phyloP scores from a whole-genome alignment of 192 early-diverging fungal genomes.

The Podila horticola region DNA sequence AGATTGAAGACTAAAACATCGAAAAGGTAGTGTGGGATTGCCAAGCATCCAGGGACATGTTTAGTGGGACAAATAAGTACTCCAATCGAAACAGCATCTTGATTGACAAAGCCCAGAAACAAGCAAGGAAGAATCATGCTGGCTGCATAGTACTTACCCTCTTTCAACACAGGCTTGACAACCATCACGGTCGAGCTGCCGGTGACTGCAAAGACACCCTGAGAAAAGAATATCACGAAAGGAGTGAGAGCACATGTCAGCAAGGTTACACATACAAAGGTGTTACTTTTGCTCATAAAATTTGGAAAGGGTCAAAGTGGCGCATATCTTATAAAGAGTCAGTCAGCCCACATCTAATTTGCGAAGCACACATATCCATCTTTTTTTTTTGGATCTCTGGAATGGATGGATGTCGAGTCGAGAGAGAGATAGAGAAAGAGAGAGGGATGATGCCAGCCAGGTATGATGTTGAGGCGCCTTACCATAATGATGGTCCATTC shows the following conservation, averaged over 20 bases:
- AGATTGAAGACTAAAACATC: conserved; percentile 18
- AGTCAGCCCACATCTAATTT: too few species aligned
- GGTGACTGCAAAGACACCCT: conserved; percentile 54
- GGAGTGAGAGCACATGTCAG: conserved; percentile 1
- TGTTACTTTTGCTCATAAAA: too few species aligned
- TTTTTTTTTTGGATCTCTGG: too few species aligned
- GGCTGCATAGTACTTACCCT: conserved; percentile 6
- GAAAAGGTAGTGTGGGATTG: background rate
- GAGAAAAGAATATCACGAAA: background rate
- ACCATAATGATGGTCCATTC: conserved; percentile 49
- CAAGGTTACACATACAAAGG: background rate
- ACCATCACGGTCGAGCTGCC: conserved; percentile 56
- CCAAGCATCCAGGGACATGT: background rate
- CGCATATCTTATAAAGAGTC: too few species aligned
- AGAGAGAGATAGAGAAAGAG: too few species aligned
- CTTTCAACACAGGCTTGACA: conserved; percentile 50
- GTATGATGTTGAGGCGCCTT: background rate
- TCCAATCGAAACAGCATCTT: background rate
- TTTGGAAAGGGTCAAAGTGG: too few species aligned
- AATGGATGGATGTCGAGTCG: too few species aligned
- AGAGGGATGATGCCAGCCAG: background rate
- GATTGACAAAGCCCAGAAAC: background rate
- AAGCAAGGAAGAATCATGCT: background rate
- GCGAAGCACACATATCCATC: too few species aligned
- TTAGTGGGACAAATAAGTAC: background rate